These are phyloP conservation scores for Claviceps fusiformis DNA, from an alignment of 2,329 filamentous ascomycete species.

Conservation along the genomic window DNA sequence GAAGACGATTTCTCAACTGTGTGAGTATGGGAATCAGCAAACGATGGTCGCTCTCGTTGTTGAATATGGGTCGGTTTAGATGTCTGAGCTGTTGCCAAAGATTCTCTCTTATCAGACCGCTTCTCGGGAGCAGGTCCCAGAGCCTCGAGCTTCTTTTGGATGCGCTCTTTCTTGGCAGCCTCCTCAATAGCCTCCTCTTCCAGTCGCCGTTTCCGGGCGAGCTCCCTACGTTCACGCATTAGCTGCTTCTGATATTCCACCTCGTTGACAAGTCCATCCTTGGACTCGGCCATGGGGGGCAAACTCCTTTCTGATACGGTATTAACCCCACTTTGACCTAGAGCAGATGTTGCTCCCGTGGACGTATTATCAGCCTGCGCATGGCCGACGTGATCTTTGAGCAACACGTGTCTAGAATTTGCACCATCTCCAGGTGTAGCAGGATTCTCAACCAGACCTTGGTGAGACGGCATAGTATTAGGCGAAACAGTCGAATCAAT, in stretches of 20 bases:
- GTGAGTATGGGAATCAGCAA: constrained; percentile 8
- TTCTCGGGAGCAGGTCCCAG: constrained; percentile 52
- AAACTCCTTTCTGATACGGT: constrained; percentile 18
- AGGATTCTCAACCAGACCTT: constrained; percentile 36
- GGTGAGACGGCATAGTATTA: constrained; percentile 35
- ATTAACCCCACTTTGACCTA: constrained; percentile 20
- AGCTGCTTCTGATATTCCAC: constrained; percentile 53
- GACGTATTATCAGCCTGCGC: constrained; percentile 24
- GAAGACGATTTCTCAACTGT: neutral
- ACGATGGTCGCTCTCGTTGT: constrained; percentile 15
- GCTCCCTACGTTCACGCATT: constrained; percentile 58
- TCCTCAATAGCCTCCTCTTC: constrained; percentile 61
- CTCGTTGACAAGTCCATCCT: constrained; percentile 35
- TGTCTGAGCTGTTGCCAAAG: constrained; percentile 27
- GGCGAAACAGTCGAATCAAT: constrained; percentile 27
- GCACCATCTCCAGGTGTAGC: constrained; percentile 24
- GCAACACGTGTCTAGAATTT: constrained; percentile 9
- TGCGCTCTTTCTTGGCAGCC: constrained; percentile 55
- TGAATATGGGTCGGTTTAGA: constrained; percentile 21
- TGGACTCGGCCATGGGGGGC: constrained; percentile 14
- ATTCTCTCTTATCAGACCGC: constrained; percentile 41
- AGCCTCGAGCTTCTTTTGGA: constrained; percentile 58
- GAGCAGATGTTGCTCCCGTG: constrained; percentile 27
- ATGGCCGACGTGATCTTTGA: constrained; percentile 15
- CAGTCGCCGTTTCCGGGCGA: constrained; percentile 52